A percentile compares a stretch with the other conserved stretches of the same genome.
Evolutionary conservation across 495 filamentous ascomycete genomes (phyloP).

Genomic region (Podospora didyma): DNA sequence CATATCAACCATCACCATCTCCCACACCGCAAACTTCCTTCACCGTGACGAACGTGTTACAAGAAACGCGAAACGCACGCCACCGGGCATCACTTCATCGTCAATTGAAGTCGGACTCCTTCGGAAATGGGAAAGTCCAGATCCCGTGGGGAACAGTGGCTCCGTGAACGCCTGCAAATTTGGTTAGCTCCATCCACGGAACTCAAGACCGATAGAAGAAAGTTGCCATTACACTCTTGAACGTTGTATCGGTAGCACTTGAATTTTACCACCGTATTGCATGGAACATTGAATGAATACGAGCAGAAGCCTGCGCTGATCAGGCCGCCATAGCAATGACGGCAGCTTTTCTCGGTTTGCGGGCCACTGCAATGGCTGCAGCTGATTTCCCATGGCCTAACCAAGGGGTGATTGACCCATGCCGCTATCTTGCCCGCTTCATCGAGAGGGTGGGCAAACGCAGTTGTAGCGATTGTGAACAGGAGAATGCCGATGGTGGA

Average conservation of each 20-base stretch:
- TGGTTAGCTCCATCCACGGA: background rate
- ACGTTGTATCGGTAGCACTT: background rate
- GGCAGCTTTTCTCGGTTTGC: background rate
- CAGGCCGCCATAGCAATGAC: background rate
- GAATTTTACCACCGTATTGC: background rate
- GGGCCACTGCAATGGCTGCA: background rate
- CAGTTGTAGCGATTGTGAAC: background rate
- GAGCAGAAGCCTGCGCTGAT: background rate
- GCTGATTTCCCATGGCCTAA: background rate
- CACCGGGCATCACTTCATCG: no score
- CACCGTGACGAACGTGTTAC: no score
- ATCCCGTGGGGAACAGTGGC: background rate
- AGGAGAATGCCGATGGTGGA: background rate
- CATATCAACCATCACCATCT: no score
- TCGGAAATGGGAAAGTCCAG: background rate
- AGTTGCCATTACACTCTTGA: background rate
- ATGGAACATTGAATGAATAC: background rate
- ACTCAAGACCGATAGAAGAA: background rate
- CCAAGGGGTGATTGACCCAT: background rate
- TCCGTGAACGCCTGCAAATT: background rate
- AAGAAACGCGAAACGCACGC: no score
- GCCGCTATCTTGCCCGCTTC: background rate
- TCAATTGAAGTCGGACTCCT: background rate
- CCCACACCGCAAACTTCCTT: no score
- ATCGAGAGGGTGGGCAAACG: background rate